phyloP scores from a whole-genome alignment of 352 stramenopile genomes.

The Phytopythium cucurbitacearum region DNA sequence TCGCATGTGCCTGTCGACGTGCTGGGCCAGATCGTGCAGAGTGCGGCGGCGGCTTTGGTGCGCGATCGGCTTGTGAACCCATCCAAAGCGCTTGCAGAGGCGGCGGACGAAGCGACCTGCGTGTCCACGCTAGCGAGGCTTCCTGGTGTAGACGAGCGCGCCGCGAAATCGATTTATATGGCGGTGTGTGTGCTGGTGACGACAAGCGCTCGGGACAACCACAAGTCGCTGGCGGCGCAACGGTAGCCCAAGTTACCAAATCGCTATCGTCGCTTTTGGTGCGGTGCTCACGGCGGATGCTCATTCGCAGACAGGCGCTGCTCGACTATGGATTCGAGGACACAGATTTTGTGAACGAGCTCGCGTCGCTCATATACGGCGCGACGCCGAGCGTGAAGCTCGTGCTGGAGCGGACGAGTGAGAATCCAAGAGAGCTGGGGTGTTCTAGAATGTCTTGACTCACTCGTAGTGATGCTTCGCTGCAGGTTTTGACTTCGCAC shows the following conservation, averaged over 20 bases:
- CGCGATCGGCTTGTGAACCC: constrained; percentile 1
- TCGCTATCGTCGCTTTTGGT: constrained; percentile 11
- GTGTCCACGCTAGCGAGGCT: background rate
- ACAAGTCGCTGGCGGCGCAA: constrained; percentile 7
- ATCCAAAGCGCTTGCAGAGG: background rate
- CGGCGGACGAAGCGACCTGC: constrained; percentile 1
- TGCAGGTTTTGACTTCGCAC: constrained; percentile 66
- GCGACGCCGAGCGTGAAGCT: constrained; percentile 16
- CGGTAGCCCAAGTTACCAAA: constrained; percentile 10
- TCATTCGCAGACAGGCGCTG: constrained; percentile 16
- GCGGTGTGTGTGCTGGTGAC: constrained; percentile 27
- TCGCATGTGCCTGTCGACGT: constrained; percentile 7
- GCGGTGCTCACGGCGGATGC: too few species aligned
- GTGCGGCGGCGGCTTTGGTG: constrained; percentile 19
- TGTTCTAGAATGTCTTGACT: background rate
- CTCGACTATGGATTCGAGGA: constrained; percentile 28
- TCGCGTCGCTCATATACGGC: constrained; percentile 14
- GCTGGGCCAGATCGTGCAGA: constrained; percentile 18
- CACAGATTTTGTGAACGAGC: constrained; percentile 14
- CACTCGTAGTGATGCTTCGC: background rate
- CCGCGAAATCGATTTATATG: constrained; percentile 6
- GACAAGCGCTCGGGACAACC: constrained; percentile 15
- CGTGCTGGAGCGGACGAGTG: constrained; percentile 33
- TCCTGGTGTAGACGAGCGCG: constrained; percentile 6
- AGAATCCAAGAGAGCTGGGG: background rate